Percentiles rank a stretch among this genome's conserved stretches.
phyloP scores from a whole-genome alignment of 306 rosid genomes.

The Quercus suber region DNA sequence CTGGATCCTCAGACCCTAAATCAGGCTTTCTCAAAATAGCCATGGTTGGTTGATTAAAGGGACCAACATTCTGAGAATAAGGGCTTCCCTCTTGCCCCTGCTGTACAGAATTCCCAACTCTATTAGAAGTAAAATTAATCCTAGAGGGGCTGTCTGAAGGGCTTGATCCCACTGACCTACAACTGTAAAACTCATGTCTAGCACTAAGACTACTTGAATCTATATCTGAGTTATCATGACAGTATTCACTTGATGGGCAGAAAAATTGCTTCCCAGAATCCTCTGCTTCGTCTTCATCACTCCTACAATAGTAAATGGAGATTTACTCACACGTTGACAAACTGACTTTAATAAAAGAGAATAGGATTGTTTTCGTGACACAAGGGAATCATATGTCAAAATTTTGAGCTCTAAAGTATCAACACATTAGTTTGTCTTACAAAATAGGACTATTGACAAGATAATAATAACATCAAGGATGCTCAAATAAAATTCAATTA shows the following conservation, averaged over 20 bases:
- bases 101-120: constrained; percentile 62
- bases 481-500: neutral
- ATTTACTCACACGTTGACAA: constrained; percentile 8
- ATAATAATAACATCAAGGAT: neutral
- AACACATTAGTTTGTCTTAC: neutral
- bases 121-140: constrained; percentile 51
- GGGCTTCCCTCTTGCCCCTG: constrained; percentile 49
- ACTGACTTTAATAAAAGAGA: neutral
- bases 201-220: constrained; percentile 78
- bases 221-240: constrained; percentile 59
- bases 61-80: constrained; percentile 34
- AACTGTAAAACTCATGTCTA: constrained; percentile 55
- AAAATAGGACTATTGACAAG: neutral
- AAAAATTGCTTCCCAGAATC: constrained; percentile 63
- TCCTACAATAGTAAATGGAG: constrained; percentile 48
- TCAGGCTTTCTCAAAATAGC: constrained; percentile 70
- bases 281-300: constrained; percentile 70
- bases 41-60: constrained; percentile 51
- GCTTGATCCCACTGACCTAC: constrained; percentile 60
- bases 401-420: neutral
- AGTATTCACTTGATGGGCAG: constrained; percentile 74
- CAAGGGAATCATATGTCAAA: neutral
- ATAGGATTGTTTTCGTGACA: neutral
- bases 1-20: constrained; percentile 49
- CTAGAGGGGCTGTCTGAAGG: constrained; percentile 79